A percentile compares a stretch with the other conserved stretches of the same genome.
Evolutionary conservation across 352 stramenopile species (phyloP).

Genomic region (Globisporangium barbulae): DNA sequence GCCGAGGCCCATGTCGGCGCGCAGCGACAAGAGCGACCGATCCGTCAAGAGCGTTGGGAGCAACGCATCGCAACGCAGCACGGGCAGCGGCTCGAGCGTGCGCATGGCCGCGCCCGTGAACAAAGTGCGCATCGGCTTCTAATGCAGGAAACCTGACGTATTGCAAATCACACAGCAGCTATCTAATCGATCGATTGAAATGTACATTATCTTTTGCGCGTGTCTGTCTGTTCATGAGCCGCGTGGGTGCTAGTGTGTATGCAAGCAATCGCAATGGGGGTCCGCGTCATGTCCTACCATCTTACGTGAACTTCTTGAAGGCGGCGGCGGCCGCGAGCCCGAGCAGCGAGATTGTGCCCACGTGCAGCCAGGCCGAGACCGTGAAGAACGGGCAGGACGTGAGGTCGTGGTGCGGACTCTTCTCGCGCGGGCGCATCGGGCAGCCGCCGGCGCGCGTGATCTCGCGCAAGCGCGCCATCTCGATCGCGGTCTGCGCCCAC

Average conservation of each 20-base stretch:
- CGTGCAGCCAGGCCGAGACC: conserved; percentile 73
- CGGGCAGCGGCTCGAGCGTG: conserved; percentile 38
- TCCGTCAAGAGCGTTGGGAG: conserved; percentile 51
- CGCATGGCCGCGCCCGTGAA: conserved; percentile 59
- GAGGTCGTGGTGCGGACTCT: conserved; percentile 71
- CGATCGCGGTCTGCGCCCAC: conserved; percentile 95
- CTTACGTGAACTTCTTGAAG: conserved; percentile 59
- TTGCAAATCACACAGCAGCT: not conserved
- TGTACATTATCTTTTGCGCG: conserved; percentile 13
- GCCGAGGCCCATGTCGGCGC: conserved; percentile 54
- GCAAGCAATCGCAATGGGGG: not conserved
- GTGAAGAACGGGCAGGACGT: conserved; percentile 76
- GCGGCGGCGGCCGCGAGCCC: conserved; percentile 42
- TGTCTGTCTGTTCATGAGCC: not conserved
- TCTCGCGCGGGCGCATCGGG: conserved; percentile 65
- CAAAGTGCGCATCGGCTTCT: conserved; percentile 63
- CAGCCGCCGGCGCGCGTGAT: conserved; percentile 52
- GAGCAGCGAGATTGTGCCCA: conserved; percentile 54
- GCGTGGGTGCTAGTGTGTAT: not conserved
- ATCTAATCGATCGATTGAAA: conserved; percentile 9
- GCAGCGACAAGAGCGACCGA: conserved; percentile 68
- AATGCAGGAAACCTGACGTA: conserved; percentile 3
- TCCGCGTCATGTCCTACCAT: not conserved
- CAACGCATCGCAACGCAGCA: conserved; percentile 50
- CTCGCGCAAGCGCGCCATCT: conserved; percentile 93